Conservation (phyloP, 176 grass and related monocot genomes). For the Carex kokanica region DNA sequence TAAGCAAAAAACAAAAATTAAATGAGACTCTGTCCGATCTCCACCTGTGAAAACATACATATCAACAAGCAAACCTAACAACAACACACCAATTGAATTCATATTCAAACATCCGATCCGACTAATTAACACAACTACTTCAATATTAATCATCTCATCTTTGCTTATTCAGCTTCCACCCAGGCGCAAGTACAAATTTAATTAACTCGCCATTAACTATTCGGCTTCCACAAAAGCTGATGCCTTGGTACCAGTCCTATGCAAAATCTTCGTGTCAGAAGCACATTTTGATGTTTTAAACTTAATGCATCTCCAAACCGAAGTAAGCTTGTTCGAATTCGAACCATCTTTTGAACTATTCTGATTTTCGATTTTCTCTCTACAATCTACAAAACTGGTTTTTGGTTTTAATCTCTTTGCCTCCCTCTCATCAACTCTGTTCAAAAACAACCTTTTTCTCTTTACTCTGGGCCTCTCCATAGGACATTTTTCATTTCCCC, state of each 20-base stretch:
- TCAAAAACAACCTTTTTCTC: constrained; percentile 63
- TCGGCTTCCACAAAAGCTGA: constrained; percentile 47
- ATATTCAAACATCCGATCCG: neutral
- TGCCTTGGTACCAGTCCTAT: constrained; percentile 39
- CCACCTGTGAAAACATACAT: neutral
- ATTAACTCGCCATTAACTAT: constrained; percentile 38
- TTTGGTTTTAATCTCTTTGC: constrained; percentile 36
- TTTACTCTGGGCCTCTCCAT: constrained; percentile 54
- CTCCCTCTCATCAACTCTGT: constrained; percentile 36
- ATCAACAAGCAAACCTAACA: constrained; percentile 18
- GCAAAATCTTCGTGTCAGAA: constrained; percentile 68
- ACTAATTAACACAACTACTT: too few species aligned
- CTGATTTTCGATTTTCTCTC: constrained; percentile 30
- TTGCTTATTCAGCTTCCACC: neutral
- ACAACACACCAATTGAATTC: constrained; percentile 11
- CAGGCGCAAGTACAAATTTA: constrained; percentile 26
- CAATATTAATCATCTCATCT: neutral
- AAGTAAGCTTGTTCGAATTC: constrained; percentile 45
- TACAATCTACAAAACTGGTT: constrained; percentile 32
- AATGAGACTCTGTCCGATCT: neutral
- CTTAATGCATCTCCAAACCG: constrained; percentile 81
- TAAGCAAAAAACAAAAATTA: neutral
- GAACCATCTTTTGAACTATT: constrained; percentile 28
- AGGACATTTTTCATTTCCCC: constrained; percentile 26
- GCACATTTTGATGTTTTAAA: constrained; percentile 59